Base-by-base conservation (phyloP, 2,329 filamentous ascomycete genomes). In the Myriangium duriaei region DNA sequence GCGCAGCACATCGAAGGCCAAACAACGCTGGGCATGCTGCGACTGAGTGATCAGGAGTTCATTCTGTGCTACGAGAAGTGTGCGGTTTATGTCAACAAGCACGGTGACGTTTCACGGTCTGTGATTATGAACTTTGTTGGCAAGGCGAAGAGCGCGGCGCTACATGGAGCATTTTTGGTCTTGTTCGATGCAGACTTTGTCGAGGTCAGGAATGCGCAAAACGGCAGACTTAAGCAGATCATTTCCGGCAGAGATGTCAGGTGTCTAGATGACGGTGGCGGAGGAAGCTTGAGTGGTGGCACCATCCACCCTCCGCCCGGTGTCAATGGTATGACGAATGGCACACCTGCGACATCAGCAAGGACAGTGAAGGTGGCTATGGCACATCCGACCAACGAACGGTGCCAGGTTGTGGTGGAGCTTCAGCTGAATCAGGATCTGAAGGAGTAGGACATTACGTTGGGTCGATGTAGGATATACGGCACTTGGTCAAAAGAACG, bases 111-210 rank as follows among this genome's bases (percentile, higher is more conserved):
- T 17, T 88, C 79, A 28, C 81, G 92, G 32, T 85, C 81, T 17
- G 84, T 96, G 42, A 87, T 96, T 52, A 94, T 98, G 86, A 86
- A 96, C 56, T 98, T 96, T 58, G 91, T 93, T n/a, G 91, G 91
- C 48, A 88, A 81, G 52, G 91, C 91, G 1, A 79, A 80, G 45
- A 76, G 77, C 10, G 87, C 87, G 2, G 91, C 86, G 44, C 79
- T 96, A 63, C 92, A 85, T 50, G 87, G 86, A 1, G 81, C 86
- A 41, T 96, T 94, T 57, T 72, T 98, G 4, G 68, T 98, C 5
- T 74, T 98, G 4, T 94, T 96, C 63, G 91, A 95, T 57, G 80
- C 83, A 14, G 88, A 96, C 58, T 98, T 96, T 49, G 85, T 98
- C 33, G 91, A 98, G 63, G 85, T 98, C 37, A 76, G 91, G 39